Base-by-base conservation (phyloP, 2,329 filamentous ascomycete species). In the Trichoderma sp. region DNA sequence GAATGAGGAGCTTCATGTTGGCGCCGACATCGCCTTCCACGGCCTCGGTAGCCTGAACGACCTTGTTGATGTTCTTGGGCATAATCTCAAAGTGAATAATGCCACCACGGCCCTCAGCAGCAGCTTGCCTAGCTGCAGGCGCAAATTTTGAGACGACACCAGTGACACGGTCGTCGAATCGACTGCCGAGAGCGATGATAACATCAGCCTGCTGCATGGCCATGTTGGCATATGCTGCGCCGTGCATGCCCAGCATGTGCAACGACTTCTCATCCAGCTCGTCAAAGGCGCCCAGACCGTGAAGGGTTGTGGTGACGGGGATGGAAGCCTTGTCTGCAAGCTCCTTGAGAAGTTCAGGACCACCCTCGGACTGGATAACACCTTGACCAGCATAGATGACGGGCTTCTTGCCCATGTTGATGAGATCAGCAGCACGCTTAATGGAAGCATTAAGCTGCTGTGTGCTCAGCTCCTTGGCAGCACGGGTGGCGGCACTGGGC, bases 31-130 rank as follows among this genome's bases (percentile, higher is more conserved):
- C 95, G 72, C 96, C 96, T 83, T 97, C 95, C 21, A 98, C 91
- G 60, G 96, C 95, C 84, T 98, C 94, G 56, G 93, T 98, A 8
- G 95, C 95, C 84, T 98, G 94, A 15, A 99, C 92, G 56, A 98
- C 95, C 88, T 98, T 99, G 90, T 98, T 98, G 85, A 98, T 98
- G 86, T 99, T 98, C 91, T 99, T 99, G 77, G 96, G 95, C 92
- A 98, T 92, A 78, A 99, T 95, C 81, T 98, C 95, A 79, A 98
- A 98, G 83, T 99, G 95, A 18, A 98, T 89, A 78, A 99, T 98
- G 79, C 96, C 96, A 77, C 96, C 96, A 74, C 94, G 92, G 69
- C 91, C 91, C 84, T 97, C 93, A 12, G 88, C 86, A 5, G 94
- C 95, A 0, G 96, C 96, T 15, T 90, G 89, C 84, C 93, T 96